Evolutionary conservation across 176 grass and related monocot genomes (phyloP), one percentile per base, ranked within the genome.

Genomic region (Tuctoria greenei): DNA sequence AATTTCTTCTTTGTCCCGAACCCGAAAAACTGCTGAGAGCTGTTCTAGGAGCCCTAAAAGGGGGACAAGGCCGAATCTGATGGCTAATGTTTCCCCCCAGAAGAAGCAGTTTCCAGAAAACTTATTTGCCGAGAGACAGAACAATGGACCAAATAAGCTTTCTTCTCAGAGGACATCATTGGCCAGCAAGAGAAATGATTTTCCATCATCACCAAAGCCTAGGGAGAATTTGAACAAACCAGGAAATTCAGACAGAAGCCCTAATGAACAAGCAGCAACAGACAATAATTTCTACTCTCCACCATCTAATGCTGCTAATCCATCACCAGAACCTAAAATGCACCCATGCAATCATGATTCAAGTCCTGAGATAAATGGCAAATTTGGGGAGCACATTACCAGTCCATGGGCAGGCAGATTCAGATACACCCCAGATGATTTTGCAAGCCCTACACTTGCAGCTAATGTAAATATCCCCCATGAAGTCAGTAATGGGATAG

Each of bases 371-470:
- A 65, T 76, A 63, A 83, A 86, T 67, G 77, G 73, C 73, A 47
- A 82, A 13, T 40, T 34, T 65, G 57, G 35, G 49, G 57, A 90
- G 36, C 86, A 76, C 28, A 61, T 72, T 69, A 37, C 55, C 16
- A 75, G 64, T 88, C 67, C 87, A 72, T 81, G 61, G 84, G 61
- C 49, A 24, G 76, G 72, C 73, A 88, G 60, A 73, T 78, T 62
- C 68, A 54, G 70, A 80, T 82, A 71, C 23, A 76, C 34, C 7
- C 61, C 17, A 49, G 76, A 88, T 84, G 77, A 90, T 72, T 84
- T 79, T 83, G 78, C 71, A 75, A 86, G 90, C 60, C 93, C 88
- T 79, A 89, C 86, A 72, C 86, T 91, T 85, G 88, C 88, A 49
- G 79, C 85, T 60, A 86, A 91, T 80, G 81, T 52, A 65, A 86